Evolutionary conservation across 441 rosid genomes (phyloP).

Genomic region (Syzygium syzygioides): DNA sequence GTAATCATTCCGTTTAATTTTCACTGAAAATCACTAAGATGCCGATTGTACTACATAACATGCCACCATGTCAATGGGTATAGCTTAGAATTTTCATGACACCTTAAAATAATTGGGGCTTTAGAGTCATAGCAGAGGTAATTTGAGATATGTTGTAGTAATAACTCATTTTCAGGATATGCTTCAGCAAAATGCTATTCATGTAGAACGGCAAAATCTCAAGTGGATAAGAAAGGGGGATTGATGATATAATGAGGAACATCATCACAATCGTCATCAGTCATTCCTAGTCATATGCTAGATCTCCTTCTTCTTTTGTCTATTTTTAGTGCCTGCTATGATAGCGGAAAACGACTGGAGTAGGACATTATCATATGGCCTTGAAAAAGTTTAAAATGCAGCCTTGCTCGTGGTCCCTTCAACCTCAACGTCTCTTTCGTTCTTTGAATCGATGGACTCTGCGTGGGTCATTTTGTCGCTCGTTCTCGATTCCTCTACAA

Average conservation of each 20-base stretch:
- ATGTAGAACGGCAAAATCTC: background rate
- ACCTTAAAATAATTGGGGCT: too few species aligned
- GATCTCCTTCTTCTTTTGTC: too few species aligned
- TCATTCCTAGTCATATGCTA: background rate
- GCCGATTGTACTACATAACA: rapidly evolving
- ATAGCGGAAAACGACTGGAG: background rate
- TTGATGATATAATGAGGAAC: background rate
- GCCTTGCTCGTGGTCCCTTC: background rate
- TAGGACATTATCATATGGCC: background rate
- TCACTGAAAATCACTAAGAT: too few species aligned
- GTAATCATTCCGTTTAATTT: too few species aligned
- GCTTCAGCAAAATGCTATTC: background rate
- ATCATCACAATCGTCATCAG: background rate
- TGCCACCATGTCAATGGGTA: too few species aligned
- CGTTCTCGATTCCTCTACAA: background rate
- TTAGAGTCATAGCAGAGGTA: too few species aligned
- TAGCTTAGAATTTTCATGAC: too few species aligned
- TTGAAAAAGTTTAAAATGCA: background rate
- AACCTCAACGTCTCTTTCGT: background rate
- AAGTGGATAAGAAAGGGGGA: background rate
- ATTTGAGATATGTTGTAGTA: too few species aligned
- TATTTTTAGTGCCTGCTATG: background rate
- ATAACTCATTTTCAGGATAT: too few species aligned
- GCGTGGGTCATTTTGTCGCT: background rate
- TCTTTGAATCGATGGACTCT: background rate